Percentiles rank a stretch among this genome's conserved stretches.
Conservation (phyloP, 768 basidiomycete species). For the Boletellus ananas region DNA sequence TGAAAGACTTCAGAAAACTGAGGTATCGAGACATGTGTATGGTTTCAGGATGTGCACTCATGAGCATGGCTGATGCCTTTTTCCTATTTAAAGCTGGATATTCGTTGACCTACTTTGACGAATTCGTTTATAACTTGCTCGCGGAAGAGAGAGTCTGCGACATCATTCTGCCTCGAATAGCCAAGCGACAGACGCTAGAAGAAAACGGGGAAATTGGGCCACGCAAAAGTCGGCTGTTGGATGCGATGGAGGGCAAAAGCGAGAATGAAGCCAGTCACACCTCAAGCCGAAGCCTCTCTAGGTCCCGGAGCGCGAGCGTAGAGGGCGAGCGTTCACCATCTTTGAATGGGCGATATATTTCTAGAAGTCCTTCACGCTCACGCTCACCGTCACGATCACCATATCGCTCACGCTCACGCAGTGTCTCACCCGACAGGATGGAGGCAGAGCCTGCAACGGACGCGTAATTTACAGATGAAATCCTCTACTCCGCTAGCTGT, state of each 20-base stretch:
- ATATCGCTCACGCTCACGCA: constrained; percentile 54
- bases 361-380: constrained; percentile 55
- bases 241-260: constrained; percentile 77
- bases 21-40: constrained; percentile 75
- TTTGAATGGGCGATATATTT: constrained; percentile 55
- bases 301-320: constrained; percentile 19
- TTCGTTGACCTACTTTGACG: constrained; percentile 82
- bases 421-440: constrained; percentile 58
- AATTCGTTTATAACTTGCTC: constrained; percentile 82
- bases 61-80: neutral
- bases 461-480: constrained; percentile 11
- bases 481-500: constrained; percentile 20
- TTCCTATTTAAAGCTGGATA: constrained; percentile 63
- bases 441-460: constrained; percentile 29
- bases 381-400: constrained; percentile 38
- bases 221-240: constrained; percentile 79
- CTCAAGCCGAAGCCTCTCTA: constrained; percentile 25
- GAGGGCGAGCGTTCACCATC: constrained; percentile 36
- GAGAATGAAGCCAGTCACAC: constrained; percentile 45
- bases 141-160: constrained; percentile 93
- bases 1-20: constrained; percentile 92
- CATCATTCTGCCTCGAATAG: constrained; percentile 88
- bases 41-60: constrained; percentile 23
- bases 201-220: constrained; percentile 88
- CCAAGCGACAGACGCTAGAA: constrained; percentile 82